Conservation (phyloP, 192 early-diverging fungal species). For the Rhizoclosmatium globosum region DNA sequence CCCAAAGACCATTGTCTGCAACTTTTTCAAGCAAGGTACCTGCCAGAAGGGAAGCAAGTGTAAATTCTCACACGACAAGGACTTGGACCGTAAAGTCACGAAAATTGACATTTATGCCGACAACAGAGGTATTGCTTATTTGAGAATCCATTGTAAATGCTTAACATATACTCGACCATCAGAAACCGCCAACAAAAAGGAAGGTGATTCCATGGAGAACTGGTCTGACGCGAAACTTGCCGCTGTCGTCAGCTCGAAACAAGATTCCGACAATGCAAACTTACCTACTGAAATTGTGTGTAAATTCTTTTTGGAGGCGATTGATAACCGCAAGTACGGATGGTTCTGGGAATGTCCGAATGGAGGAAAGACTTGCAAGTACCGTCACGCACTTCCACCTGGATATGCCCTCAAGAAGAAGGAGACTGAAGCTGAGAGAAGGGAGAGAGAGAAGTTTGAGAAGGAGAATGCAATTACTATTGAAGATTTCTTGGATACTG, state of each 20-base stretch:
- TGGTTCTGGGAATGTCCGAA: conserved; percentile 99
- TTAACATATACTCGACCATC: too few species aligned
- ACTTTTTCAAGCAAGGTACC: conserved; percentile 88
- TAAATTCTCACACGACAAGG: conserved; percentile 97
- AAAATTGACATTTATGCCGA: conserved; percentile 97
- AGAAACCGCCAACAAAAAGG: conserved; percentile 40
- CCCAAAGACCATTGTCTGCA: conserved; percentile 95
- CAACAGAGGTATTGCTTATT: conserved; percentile 64
- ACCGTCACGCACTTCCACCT: conserved; percentile 94
- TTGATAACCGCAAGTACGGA: conserved; percentile 94
- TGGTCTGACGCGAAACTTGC: conserved; percentile 96
- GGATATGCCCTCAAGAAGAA: conserved; percentile 96
- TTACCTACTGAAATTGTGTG: conserved; percentile 98
- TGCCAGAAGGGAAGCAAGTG: conserved; percentile 93
- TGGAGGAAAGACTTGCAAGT: conserved; percentile 91
- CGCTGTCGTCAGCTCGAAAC: conserved; percentile 84
- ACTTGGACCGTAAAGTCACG: conserved; percentile 85
- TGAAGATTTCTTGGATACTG: conserved; percentile 97
- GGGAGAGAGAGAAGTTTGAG: conserved; percentile 69
- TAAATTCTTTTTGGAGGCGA: conserved; percentile 97
- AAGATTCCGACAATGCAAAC: conserved; percentile 72
- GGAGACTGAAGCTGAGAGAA: conserved; percentile 77
- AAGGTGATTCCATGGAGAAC: conserved; percentile 86
- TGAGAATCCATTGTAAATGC: conserved; percentile 5
- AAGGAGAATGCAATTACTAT: conserved; percentile 87